Conservation (phyloP, 176 grass and related monocot genomes). For the Oryza coarctata region DNA sequence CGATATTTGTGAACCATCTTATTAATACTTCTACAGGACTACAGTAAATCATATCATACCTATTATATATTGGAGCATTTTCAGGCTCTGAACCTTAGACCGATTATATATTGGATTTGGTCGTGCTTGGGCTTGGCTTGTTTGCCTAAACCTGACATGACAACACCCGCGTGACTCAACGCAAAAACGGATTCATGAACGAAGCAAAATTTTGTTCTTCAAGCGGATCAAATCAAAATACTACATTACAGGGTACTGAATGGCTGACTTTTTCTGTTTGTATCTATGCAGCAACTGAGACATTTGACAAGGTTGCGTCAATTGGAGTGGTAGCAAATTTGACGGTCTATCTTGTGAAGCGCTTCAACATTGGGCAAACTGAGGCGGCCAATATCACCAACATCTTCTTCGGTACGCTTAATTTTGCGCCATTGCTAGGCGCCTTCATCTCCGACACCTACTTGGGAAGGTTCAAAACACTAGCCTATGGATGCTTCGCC, state of each 20-base stretch:
- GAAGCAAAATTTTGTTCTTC: not conserved
- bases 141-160: too few relatives aligned
- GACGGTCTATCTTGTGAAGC: constrained; percentile 45
- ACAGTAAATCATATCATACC: too few relatives aligned
- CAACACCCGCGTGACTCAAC: too few relatives aligned
- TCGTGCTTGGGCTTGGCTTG: too few relatives aligned
- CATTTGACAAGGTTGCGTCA: constrained; percentile 46
- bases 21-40: too few relatives aligned
- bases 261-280: not conserved
- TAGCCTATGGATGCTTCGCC: constrained; percentile 41
- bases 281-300: constrained; percentile 31
- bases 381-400: constrained; percentile 41
- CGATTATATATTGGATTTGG: too few relatives aligned
- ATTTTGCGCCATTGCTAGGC: constrained; percentile 46
- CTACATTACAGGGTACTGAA: not conserved
- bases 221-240: not conserved
- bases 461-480: constrained; percentile 47
- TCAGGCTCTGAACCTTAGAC: too few relatives aligned
- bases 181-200: not conserved
- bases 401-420: constrained; percentile 41
- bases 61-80: too few relatives aligned
- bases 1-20: too few relatives aligned
- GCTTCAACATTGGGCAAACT: constrained; percentile 39
- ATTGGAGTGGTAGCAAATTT: constrained; percentile 47
- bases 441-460: constrained; percentile 54